Conservation (phyloP, 1,284 basidiomycete genomes). For the Puccinia novopanici region DNA sequence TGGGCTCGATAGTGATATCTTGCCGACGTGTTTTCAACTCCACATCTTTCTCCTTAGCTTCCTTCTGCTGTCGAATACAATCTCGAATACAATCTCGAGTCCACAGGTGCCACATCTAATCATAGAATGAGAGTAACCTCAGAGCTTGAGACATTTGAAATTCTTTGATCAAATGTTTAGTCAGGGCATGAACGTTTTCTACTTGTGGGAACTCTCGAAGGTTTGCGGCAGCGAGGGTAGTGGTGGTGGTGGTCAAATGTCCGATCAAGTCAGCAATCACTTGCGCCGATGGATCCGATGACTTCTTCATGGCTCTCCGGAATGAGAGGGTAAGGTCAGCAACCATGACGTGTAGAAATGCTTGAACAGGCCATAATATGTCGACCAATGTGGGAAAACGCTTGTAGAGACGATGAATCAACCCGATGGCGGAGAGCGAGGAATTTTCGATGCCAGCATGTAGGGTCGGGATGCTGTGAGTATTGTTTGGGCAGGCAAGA, state of each 20-base stretch:
- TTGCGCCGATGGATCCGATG: too few relatives aligned
- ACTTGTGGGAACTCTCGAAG: background rate
- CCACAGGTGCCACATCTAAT: conserved; percentile 71
- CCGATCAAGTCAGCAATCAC: too few relatives aligned
- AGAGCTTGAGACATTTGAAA: conserved; percentile 61
- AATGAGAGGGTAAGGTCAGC: too few relatives aligned
- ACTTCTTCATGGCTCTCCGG: too few relatives aligned
- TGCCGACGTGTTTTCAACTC: conserved; percentile 74
- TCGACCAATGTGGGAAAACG: too few relatives aligned
- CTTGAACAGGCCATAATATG: too few relatives aligned
- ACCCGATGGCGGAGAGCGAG: conserved; percentile 38
- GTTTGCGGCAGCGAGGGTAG: too few relatives aligned
- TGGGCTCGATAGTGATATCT: conserved; percentile 68
- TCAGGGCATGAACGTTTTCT: conserved; percentile 59
- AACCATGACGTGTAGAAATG: too few relatives aligned
- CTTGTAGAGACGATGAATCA: too few relatives aligned
- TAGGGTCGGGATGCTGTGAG: background rate
- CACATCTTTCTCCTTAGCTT: conserved; percentile 69
- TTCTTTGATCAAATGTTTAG: conserved; percentile 55
- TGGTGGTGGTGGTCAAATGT: too few relatives aligned
- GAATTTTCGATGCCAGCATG: conserved; percentile 38
- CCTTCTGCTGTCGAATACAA: too few relatives aligned
- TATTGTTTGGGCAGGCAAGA: background rate
- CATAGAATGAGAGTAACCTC: conserved; percentile 62
- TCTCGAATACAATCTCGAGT: too few relatives aligned